Conservation (phyloP, 768 basidiomycete species). For the Paxillus involutus region DNA sequence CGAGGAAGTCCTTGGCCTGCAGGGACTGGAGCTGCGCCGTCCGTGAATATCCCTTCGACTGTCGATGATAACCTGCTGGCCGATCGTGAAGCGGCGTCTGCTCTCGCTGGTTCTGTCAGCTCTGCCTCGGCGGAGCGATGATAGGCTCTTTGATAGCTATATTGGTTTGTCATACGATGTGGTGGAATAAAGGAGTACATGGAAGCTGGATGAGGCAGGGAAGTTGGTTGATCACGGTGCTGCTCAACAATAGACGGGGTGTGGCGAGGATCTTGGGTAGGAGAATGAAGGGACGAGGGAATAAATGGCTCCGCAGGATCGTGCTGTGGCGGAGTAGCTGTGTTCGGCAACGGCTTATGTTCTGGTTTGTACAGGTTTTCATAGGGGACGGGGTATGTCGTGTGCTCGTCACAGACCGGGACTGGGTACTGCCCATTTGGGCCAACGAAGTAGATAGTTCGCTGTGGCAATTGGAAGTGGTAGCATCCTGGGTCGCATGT, state of each 20-base stretch:
- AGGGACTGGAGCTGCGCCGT: not conserved
- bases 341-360: not conserved
- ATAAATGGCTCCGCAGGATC: not conserved
- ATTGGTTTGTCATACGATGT: not conserved
- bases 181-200: too few species aligned
- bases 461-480: not conserved
- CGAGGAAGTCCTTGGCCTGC: not conserved
- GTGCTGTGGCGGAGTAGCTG: not conserved
- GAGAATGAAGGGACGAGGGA: not conserved
- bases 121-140: not conserved
- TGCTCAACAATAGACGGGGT: too few species aligned
- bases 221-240: too few species aligned
- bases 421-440: not conserved
- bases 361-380: not conserved
- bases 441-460: not conserved
- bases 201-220: too few species aligned
- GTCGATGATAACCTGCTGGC: not conserved
- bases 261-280: too few species aligned
- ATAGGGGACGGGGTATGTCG: not conserved
- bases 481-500: not conserved
- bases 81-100: not conserved
- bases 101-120: not conserved
- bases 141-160: not conserved
- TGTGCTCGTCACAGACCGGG: not conserved
- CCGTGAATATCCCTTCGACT: not conserved